A percentile compares a stretch with the other conserved stretches of the same genome.
These are phyloP conservation scores for Arthrobotrys pseudoclavata DNA, from an alignment of 2,329 filamentous ascomycete genomes.

Conservation along the genomic window DNA sequence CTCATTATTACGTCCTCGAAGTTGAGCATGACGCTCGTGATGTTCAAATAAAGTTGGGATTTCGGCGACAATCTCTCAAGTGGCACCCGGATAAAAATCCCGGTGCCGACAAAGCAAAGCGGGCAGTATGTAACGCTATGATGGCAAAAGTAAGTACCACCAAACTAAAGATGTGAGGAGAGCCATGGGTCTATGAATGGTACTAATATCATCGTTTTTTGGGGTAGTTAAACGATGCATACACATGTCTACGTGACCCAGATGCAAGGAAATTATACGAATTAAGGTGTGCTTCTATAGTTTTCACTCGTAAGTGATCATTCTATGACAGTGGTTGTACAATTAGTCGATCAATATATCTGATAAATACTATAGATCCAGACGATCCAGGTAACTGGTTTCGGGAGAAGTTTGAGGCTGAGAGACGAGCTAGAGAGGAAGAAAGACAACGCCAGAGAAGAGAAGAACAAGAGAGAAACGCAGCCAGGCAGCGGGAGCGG, in stretches of 20 bases:
- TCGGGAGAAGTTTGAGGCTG: conserved; percentile 14
- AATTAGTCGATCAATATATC: neutral
- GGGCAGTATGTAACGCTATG: neutral
- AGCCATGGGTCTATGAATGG: neutral
- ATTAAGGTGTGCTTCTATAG: conserved; percentile 25
- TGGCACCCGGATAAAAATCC: conserved; percentile 31
- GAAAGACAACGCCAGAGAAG: conserved; percentile 31
- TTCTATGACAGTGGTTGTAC: neutral
- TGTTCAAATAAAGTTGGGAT: conserved; percentile 17
- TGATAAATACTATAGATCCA: conserved; percentile 22
- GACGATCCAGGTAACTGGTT: conserved; percentile 43
- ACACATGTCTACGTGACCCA: conserved; percentile 18
- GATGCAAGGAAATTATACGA: conserved; percentile 34
- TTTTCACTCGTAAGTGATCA: conserved; percentile 29
- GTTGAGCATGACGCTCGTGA: conserved; percentile 31
- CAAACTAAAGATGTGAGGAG: neutral
- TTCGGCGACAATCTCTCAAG: neutral
- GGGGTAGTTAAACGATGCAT: conserved; percentile 18
- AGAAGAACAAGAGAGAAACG: conserved; percentile 40
- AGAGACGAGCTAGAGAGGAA: conserved; percentile 13
- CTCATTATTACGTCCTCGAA: conserved; percentile 37
- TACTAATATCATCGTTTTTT: neutral
- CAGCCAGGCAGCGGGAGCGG: conserved; percentile 20
- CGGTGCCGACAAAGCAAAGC: neutral
- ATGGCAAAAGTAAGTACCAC: conserved; percentile 23